Base-by-base conservation (phyloP, 371 early-diverging fungal genomes). In the Mucor plumbeus region DNA sequence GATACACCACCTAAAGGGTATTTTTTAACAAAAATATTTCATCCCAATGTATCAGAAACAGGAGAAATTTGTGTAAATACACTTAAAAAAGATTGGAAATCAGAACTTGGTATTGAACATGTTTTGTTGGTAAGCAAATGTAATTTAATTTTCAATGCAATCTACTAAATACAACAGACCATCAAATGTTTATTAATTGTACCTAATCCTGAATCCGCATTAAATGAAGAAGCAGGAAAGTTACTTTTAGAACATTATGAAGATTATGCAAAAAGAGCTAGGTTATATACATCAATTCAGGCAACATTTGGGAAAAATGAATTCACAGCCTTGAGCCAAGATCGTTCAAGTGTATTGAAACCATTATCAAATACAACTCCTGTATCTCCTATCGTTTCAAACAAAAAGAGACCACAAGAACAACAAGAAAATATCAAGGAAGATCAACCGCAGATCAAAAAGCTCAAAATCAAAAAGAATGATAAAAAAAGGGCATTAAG, bases 41-140 rank as follows among this genome's bases (percentile, higher is more conserved):
- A 97, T 72, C 97, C 97, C 8, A 97, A 97, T 71, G 94, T 97
- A 0, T 88, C 95, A 7, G 70, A 81, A 26, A 71, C 75, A 26
- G 97, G 97, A 31, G 96, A 96, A 62, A 92, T 97, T 66, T 97
- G 97, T 75, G 95, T 96, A 33, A 93, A 88, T 74, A 95, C 96
- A 9, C 80, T 97, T 34, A 95, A 96, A 69, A 94, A 91, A 75
- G 96, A 96, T 74, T 96, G 97, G 97, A 90, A 92, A 65, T 80
- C 85, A 56, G 90, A 91, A 19, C 84, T 92, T 8, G 94, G 95
- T 0, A 87, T 97, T 31, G 79, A 77, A 14, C 92, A 95, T 73
- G 83, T 96, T 15, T 78, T 97, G 40, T 71, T 96, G 84, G 93
- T 91, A 83, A 26, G 26, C 26, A 26, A 26, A 26, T 26, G 26